Base-by-base conservation (phyloP, 257 asterid genomes). In the Mitragyna speciosa region DNA sequence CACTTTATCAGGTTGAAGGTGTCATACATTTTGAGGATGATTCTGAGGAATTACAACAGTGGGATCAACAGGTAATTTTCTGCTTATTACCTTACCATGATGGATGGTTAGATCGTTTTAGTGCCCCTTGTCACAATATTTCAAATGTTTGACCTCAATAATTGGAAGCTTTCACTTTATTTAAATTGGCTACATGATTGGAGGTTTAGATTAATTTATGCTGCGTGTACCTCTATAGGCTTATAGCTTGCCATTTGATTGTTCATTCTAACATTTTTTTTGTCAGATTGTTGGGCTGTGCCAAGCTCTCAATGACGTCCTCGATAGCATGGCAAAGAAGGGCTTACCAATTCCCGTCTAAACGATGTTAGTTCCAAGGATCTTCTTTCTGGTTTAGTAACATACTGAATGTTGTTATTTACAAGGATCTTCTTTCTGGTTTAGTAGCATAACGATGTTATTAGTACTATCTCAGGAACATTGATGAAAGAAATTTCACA, bases 1-100 rank as follows among this genome's bases (percentile, higher is more conserved):
- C 65, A 65, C 79, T 79, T 31, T 83, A 36, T 68, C 89, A 93
- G 98, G 98, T 95, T 76, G 99, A 95, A 83, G 93, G 97, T 59
- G 93, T 95, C 59, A 96, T 96, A 82, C 99, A 96, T 88, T 96
- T 94, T 78, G 99, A 94, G 87, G 98, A 96, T 82, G 99, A 96
- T 87, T 91, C 97, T 0, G 95, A 90, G 83, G 99, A 94, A 81
- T 83, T 94, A 88, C 99, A 91, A 82, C 98, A 90, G 81, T 96
- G 99, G 99, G 99, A 96, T 91, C 97, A 93, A 82, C 98, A 93
- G 98, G 99, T 95, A 86, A 71, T 65, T 8, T 26, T 47, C 24
- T 24, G 63, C 30, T 22, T 59, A 73, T 47, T 12, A 22, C 48
- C 64, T 8, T 28, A 2, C 8, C 17, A 28, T 43, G 47, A 43